Conservation (phyloP, 1,139 yeast species). For the Geotrichum reessii region DNA sequence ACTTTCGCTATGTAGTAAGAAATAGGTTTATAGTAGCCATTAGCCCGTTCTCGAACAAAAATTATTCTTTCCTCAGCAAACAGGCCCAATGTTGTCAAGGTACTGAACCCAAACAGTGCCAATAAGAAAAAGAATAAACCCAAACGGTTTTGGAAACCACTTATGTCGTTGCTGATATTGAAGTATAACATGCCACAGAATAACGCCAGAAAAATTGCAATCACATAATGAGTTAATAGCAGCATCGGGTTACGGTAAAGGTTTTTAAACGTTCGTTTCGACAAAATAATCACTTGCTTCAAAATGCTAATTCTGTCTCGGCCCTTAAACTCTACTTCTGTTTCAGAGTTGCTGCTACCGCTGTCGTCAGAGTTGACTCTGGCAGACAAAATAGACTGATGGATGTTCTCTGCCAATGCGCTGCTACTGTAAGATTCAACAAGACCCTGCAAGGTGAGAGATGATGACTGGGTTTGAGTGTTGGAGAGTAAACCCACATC, state of each 20-base stretch:
- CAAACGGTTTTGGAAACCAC: constrained; percentile 92
- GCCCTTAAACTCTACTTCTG: constrained; percentile 14
- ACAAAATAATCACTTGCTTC: constrained; percentile 61
- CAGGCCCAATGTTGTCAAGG: constrained; percentile 84
- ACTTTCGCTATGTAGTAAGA: constrained; percentile 83
- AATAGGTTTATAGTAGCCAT: constrained; percentile 82
- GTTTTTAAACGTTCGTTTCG: constrained; percentile 86
- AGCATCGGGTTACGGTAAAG: constrained; percentile 86
- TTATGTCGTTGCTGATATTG: constrained; percentile 75
- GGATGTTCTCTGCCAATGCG: constrained; percentile 47
- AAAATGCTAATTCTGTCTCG: constrained; percentile 49
- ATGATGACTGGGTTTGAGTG: neutral
- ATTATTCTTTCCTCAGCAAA: constrained; percentile 84
- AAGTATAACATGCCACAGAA: constrained; percentile 85
- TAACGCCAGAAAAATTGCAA: constrained; percentile 68
- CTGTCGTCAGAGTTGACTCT: constrained; percentile 29
- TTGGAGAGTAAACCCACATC: constrained; percentile 43
- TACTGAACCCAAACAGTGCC: constrained; percentile 88
- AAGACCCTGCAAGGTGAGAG: constrained; percentile 27
- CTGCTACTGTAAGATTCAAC: constrained; percentile 44
- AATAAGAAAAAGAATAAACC: constrained; percentile 87
- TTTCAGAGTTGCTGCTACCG: constrained; percentile 7
- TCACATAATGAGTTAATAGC: constrained; percentile 70
- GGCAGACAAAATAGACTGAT: constrained; percentile 41
- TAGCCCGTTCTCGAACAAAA: constrained; percentile 87